Evolutionary conservation across 129 eudicot genomes (phyloP), one percentile per base, ranked within the genome.

Genomic region (Flaveria linearis): DNA sequence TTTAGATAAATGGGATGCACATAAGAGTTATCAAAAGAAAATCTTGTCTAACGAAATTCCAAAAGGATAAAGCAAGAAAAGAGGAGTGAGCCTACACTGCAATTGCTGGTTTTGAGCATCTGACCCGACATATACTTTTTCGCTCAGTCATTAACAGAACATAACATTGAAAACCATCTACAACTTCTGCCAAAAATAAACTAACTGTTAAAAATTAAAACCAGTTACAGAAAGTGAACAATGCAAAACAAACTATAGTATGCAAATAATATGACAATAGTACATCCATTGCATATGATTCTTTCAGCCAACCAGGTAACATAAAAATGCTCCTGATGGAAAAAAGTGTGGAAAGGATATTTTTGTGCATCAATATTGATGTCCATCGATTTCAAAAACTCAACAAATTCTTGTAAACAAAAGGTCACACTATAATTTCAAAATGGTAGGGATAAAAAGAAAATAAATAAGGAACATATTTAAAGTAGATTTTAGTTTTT

Each of bases 51-150:
- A 2, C 41, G 66, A 53, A 17, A 43, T 28, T 28, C 4, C 17
- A 33, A 52, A 0, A 46, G 60, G 50, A 16, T 23, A 14, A 64
- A 77, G 70, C 67, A 72, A 23, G 9, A 47, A 46, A 2, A 65
- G 64, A 62, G 57, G 10, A 45, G 46, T 72, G 76, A 55, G 67
- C 84, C 76, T 80, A 85, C 92, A 74, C 80, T 81, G 69, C 22
- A 53, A 74, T n/a, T 7, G 87, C 81, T 42, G 73, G 81, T 7
- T 72, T 71, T 46, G 30, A 18, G 81, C 89, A 88, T 75, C 13
- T 4, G 33, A 75, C 81, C 56, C 77, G 86, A 71, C 87, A 82
- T 69, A 88, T 88, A 55, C 9, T 36, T 81, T 83, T 88, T 43
- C 49, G 25, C 50, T 88, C 92, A 74, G 30, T 77, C 80, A 20